phyloP scores from a whole-genome alignment of 140 eudicot species.

The Ambrosia hybrid region DNA sequence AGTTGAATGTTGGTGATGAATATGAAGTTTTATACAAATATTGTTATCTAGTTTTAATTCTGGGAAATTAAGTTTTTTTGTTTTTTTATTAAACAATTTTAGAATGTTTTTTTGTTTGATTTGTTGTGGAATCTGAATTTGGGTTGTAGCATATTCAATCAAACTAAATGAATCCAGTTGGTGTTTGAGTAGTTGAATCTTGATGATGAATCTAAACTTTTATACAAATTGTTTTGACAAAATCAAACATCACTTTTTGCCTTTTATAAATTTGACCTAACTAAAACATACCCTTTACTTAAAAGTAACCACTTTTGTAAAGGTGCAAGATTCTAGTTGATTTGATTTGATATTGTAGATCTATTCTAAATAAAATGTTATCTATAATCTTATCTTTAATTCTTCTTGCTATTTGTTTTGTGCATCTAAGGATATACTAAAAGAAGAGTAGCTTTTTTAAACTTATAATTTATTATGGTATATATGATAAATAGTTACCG shows the following conservation, averaged over 20 bases:
- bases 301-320: constrained; percentile 28
- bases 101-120: neutral
- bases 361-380: constrained; percentile 7
- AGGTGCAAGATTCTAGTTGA: constrained; percentile 26
- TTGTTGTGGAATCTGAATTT: constrained; percentile 22
- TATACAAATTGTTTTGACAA: constrained; percentile 8
- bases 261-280: neutral
- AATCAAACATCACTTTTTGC: constrained; percentile 8
- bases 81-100: too few species aligned
- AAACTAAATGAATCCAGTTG: neutral
- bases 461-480: neutral
- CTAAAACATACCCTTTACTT: constrained; percentile 14
- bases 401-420: neutral
- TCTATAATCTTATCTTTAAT: neutral
- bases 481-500: neutral
- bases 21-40: too few species aligned
- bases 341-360: constrained; percentile 15
- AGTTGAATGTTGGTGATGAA: too few species aligned
- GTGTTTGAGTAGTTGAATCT: constrained; percentile 5
- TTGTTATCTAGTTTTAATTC: too few species aligned
- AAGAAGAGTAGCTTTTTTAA: neutral
- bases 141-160: neutral
- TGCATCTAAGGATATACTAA: neutral
- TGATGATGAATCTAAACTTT: neutral
- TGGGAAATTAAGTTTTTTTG: too few species aligned